Evolutionary conservation across 768 basidiomycete genomes (phyloP), one percentile per base, ranked within the genome.

Genomic region (Mycena pura): DNA sequence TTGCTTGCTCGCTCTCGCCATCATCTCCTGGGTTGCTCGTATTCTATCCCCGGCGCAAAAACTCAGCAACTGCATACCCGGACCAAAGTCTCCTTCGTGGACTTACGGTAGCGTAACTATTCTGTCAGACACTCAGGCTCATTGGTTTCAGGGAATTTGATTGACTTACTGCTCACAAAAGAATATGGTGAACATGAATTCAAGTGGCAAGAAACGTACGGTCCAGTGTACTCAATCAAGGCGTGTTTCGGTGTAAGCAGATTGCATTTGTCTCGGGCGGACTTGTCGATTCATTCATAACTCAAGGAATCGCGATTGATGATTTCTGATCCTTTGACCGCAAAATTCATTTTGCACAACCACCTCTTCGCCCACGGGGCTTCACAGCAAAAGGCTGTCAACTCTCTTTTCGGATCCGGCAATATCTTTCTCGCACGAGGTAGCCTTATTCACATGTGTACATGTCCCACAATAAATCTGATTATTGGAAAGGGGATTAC

Each of bases 151-250:
- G 62, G 63, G 22, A 60, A 57, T 29, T 17, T 64, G 7, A 27
- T 25, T 11, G 34, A 64, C 19, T 49, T 64, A 29, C 57, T 64
- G 47, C 58, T 64, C 34, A 47, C 50, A 2, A n/a, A 59, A 22
- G 52, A 58, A 19, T 64, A 64, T 32, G 63, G 63, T 0, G 39
- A 39, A 8, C 29, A 60, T 52, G 63, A 64, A 36, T 64, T 60
- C 52, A 34, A 46, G 10, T 64, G 63, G 63, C 63, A 64, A 31
- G 48, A 32, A 5, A 41, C n/a, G 3, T 64, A 60, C 21, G 63
- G 63, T 0, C 57, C 43, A 5, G 39, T 64, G 36, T 64, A 64
- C 29, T 27, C 57, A 7, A 54, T 64, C 46, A 60, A 51, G 41
- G 63, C 58, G 3, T 58, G 57, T 25, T 60, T 64, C 29, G 43